Base-by-base conservation (phyloP, 1,139 yeast species). In the Suhomyces chickasaworum region DNA sequence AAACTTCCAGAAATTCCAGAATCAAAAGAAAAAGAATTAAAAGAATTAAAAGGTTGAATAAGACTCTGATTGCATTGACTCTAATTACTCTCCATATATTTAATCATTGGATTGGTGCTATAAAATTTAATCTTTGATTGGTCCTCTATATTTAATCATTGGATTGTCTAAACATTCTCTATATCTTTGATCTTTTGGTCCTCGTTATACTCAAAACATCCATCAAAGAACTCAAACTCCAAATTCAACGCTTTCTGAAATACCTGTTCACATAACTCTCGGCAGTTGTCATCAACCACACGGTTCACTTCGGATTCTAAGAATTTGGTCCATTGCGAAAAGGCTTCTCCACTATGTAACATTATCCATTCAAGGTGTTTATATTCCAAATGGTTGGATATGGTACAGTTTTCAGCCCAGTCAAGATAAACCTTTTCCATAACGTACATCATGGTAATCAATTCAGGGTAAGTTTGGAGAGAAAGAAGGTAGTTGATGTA, bases 341-440 rank as follows among this genome's bases (percentile, higher is more conserved):
- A 80, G 8, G 60, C 76, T 1, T 61, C 62, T 7, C 84, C 84
- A 49, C 75, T 73, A 53, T 80, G 84, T 42, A 80, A 62, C 41
- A 62, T 67, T 36, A 79, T 73, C 84, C 84, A 80, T 43, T 75
- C 80, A 44, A 71, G 69, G 49, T 74, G 64, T 53, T 75, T 77
- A 65, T 74, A 77, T 23, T 66, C 65, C 31, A 79, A 62, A 34
- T 64, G 56, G 2, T 53, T 44, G 1, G 71, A 64, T 8, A 67
- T 56, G 1, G 47, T 44, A 1, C 56, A 59, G 4, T 41, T 47
- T 33, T 71, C 68, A 1, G 82, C 82, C 84, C 84, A 80, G 13
- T 71, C 75, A 37, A 77, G 65, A 51, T 80, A 80, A 1, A 77
- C 76, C 41, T 70, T 69, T 52, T 80, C 84, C 75, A 78, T 75